These are phyloP conservation scores for Stagonosporopsis vannaccii DNA, from an alignment of 2,329 filamentous ascomycete genomes.

Conservation along the genomic window DNA sequence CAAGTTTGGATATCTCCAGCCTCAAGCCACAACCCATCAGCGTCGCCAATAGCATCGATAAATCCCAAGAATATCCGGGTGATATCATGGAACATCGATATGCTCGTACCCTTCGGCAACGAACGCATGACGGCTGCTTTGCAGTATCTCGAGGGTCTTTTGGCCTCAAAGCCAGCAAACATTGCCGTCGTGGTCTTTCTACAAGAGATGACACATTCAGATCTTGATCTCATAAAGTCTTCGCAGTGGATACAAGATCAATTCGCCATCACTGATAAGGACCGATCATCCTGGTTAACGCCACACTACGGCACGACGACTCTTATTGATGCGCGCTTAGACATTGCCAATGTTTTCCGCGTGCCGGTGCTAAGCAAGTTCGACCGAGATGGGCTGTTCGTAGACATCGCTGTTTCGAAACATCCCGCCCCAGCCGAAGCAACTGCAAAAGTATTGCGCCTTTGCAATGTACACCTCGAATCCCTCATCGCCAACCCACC, in stretches of 20 bases:
- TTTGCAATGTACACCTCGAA: slow-evolving; percentile 67
- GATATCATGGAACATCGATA: slow-evolving; percentile 60
- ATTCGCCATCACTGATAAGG: slow-evolving; percentile 60
- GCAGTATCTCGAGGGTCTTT: slow-evolving; percentile 46
- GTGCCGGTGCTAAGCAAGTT: slow-evolving; percentile 60
- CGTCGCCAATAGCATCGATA: background rate
- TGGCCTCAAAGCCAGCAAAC: slow-evolving; percentile 26
- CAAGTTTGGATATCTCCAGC: background rate
- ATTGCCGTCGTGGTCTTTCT: slow-evolving; percentile 57
- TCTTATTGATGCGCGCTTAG: slow-evolving; percentile 58
- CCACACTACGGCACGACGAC: slow-evolving; percentile 61
- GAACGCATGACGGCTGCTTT: slow-evolving; percentile 55
- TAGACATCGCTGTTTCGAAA: slow-evolving; percentile 54
- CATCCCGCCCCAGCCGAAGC: background rate
- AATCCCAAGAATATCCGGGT: slow-evolving; percentile 34
- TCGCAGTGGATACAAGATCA: slow-evolving; percentile 57
- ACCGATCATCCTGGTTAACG: slow-evolving; percentile 54
- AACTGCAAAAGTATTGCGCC: slow-evolving; percentile 46
- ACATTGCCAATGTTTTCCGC: slow-evolving; percentile 57
- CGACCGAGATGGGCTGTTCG: slow-evolving; percentile 63
- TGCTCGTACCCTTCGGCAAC: slow-evolving; percentile 48
- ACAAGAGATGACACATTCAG: slow-evolving; percentile 60
- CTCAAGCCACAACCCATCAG: slow-evolving; percentile 5
- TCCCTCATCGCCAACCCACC: slow-evolving; percentile 60
- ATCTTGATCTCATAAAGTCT: slow-evolving; percentile 55